Base-by-base conservation (phyloP, 2,329 filamentous ascomycete genomes). In the Colletotrichum lupini region DNA sequence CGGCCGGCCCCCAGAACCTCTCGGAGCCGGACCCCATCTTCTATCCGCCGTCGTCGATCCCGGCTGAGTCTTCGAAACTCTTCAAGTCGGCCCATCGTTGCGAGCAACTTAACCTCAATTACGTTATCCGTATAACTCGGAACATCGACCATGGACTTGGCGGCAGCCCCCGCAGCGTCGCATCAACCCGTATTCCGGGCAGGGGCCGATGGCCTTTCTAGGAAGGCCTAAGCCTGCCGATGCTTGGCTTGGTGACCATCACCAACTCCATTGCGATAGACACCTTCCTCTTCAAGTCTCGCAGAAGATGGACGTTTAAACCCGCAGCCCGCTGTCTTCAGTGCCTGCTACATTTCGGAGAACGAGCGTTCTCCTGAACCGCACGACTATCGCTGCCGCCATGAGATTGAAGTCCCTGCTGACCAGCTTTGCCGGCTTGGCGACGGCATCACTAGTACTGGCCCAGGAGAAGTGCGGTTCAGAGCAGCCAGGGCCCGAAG, bases 221-320 rank as follows among this genome's bases (percentile, higher is more conserved):
- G 24, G n/a, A 61, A 61, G 14, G 24, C 6, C 55, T 66, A n/a
- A 14, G 19, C 35, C 49, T 3, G 46, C 14, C 22, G 26, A 55
- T 12, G 30, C 46, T 62, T 62, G 57, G 66, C 57, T 28, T 8
- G 37, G 61, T 12, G 30, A 60, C 14, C 58, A 24, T 55, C 46
- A 60, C 28, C 46, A 67, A 52, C 32, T 61, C 68, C 68, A 67
- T 61, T 49, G 12, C 58, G 37, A 52, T 12, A 19, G 57, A n/a
- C 49, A 72, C 68, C 68, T 72, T 72, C 49, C 68, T 60, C 14
- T 49, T 72, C n/a, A 24, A 68, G 7, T 57, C 49, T 30, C 2
- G 8, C 11, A 6, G 11, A 52, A 9, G 30, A 24, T 37, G 49
- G 2, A 8, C 30, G 57, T 26, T 26, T 37, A 55, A 60, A 55